phyloP scores from a whole-genome alignment of 495 filamentous ascomycete species.

The Neurospora sp. region DNA sequence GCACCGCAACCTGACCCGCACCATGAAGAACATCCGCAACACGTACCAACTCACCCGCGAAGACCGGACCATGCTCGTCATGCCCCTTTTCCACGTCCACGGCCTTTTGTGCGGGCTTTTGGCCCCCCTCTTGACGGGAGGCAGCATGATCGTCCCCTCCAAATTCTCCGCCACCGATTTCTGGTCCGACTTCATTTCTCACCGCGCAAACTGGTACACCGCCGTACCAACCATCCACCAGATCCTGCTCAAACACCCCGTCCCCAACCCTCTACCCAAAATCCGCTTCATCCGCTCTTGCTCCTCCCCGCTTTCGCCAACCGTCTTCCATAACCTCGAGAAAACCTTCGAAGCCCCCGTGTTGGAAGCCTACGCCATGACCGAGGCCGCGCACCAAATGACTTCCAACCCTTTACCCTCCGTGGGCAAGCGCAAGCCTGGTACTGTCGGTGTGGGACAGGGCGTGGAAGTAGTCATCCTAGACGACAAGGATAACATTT shows the following conservation, averaged over 20 bases:
- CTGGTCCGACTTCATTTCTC: constrained; percentile 58
- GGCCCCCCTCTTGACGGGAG: constrained; percentile 59
- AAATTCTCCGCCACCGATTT: constrained; percentile 78
- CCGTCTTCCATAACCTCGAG: constrained; percentile 66
- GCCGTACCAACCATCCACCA: constrained; percentile 86
- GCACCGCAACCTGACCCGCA: constrained; percentile 65
- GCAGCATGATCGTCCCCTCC: constrained; percentile 61
- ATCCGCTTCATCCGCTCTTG: constrained; percentile 86
- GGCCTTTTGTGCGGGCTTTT: constrained; percentile 72
- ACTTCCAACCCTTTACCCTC: constrained; percentile 76
- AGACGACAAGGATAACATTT: constrained; percentile 49
- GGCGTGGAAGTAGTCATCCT: constrained; percentile 74
- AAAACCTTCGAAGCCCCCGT: constrained; percentile 64
- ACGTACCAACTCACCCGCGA: constrained; percentile 58
- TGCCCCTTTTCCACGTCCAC: constrained; percentile 87
- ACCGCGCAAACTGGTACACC: constrained; percentile 78
- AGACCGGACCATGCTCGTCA: constrained; percentile 78
- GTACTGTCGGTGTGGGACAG: constrained; percentile 69
- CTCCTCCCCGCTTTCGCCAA: constrained; percentile 69
- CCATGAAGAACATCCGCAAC: constrained; percentile 53
- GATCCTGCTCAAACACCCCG: constrained; percentile 62
- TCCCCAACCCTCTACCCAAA: constrained; percentile 51
- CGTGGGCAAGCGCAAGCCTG: constrained; percentile 54
- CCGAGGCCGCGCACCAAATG: constrained; percentile 84
- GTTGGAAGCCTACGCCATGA: constrained; percentile 87